A percentile compares a stretch with the other conserved stretches of the same genome.
Conservation (phyloP, 352 stramenopile species). For the Globisporangium paddicum region DNA sequence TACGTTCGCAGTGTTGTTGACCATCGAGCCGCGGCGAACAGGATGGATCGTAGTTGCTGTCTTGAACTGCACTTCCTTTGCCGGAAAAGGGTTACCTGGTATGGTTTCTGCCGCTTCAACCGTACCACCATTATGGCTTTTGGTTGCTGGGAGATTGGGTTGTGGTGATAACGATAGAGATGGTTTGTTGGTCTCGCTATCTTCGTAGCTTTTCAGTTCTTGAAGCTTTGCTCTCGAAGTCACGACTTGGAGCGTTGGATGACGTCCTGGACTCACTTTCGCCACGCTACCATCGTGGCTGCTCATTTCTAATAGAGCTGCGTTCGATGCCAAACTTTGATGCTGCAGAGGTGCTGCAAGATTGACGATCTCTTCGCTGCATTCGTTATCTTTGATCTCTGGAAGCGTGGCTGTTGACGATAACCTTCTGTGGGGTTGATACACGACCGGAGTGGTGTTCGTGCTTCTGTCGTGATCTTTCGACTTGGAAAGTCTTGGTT, state of each 20-base stretch:
- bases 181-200: neutral
- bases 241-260: neutral
- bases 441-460: neutral
- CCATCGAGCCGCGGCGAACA: neutral
- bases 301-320: neutral
- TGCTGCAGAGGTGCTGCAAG: neutral
- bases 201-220: neutral
- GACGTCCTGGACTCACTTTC: neutral
- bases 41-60: neutral
- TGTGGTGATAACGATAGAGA: neutral
- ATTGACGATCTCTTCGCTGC: neutral
- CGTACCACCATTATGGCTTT: neutral
- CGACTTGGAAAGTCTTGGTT: neutral
- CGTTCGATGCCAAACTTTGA: neutral
- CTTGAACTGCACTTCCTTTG: neutral
- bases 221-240: neutral
- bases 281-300: neutral
- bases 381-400: neutral
- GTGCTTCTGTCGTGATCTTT: neutral
- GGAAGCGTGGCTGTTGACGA: neutral
- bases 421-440: neutral
- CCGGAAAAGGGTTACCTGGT: neutral
- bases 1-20: neutral
- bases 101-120: neutral
- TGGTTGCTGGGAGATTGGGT: neutral